Evolutionary conservation across 768 basidiomycete genomes (phyloP), one percentile per base, ranked within the genome.

Genomic region (Neoboletus subvelutipes): DNA sequence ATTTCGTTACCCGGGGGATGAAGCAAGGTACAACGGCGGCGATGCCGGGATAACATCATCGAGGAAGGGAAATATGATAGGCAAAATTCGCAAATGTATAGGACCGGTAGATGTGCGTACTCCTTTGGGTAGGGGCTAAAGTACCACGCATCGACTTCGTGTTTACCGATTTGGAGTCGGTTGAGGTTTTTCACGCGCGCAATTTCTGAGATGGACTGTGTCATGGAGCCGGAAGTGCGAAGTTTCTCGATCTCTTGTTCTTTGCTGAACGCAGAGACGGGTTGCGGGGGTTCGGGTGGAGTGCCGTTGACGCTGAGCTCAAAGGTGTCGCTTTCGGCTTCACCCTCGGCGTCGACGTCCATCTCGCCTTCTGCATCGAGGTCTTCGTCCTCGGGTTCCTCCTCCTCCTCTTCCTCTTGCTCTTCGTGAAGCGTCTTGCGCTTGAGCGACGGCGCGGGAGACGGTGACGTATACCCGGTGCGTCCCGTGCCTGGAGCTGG

Each of bases 121-220:
- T 98, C 97, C 75, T 92, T 90, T 12, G 97, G 97, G 76, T 98
- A 99, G 24, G 97, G 97, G 67, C 92, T 94, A 80, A 98, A 98
- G 75, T 99, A 99, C 97, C 97, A 99, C n/a, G 97, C 89, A 65
- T 99, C 97, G 64, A 99, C 92, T 75, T 97, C 93, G 77, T 97
- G 88, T 71, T 84, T 86, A 55, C 97, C 97, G 59, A 99, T 98
- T 72, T 96, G 94, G 29, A 99, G 82, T 56, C 91, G 87, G 73
- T 98, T 97, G 64, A 99, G 81, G 71, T 99, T 99, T 80, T 98
- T 98, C 67, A 99, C 97, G 51, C 97, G 87, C 18, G 96, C 90
- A 65, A 99, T 89, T 77, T 99, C 97, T 50, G 94, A 96, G 58
- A 98, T 92, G 47, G 92, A 93, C 74, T 99, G 97, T 5, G 97